A percentile compares a stretch with the other conserved stretches of the same genome.
Conservation (phyloP, 805 yeast species). For the Metschnikowia noctiluminum region DNA sequence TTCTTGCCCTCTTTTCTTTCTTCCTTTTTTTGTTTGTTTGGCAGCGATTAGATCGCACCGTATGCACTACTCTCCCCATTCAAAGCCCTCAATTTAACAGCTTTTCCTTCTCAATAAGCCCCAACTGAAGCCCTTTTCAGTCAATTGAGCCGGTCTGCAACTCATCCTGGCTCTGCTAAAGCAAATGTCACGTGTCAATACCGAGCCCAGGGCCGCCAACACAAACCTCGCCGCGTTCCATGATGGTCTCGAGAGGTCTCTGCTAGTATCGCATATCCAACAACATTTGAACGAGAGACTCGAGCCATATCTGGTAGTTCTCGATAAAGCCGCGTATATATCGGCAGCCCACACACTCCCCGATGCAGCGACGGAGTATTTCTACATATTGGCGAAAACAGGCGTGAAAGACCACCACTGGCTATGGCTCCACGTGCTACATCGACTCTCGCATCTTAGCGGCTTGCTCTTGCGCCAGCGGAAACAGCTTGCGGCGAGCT, state of each 20-base stretch:
- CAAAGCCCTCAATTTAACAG: not conserved
- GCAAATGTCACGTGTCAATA: not conserved
- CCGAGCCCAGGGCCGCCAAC: not conserved
- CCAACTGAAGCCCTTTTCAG: no score
- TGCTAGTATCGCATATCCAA: not conserved
- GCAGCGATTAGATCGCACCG: not conserved
- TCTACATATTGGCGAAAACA: slow-evolving; percentile 9
- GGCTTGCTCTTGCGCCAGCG: slow-evolving; percentile 1
- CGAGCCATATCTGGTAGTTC: not conserved
- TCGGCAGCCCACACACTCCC: slow-evolving; percentile 9
- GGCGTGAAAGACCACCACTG: slow-evolving; percentile 5
- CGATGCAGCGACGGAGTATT: slow-evolving; percentile 11
- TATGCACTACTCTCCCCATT: not conserved
- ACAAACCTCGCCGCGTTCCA: not conserved
- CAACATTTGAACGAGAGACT: slow-evolving; percentile 5
- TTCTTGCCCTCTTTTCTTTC: no score
- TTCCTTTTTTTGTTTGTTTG: no score
- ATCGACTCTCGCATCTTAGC: slow-evolving; percentile 3
- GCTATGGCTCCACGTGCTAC: slow-evolving; percentile 12
- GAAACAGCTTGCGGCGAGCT: not conserved
- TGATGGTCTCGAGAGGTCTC: not conserved
- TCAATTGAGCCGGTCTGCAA: no score
- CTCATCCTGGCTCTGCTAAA: not conserved
- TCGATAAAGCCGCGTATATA: slow-evolving; percentile 3
- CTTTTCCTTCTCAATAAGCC: no score